phyloP scores from a whole-genome alignment of 2,329 filamentous ascomycete genomes.

The Epichloe elymi region DNA sequence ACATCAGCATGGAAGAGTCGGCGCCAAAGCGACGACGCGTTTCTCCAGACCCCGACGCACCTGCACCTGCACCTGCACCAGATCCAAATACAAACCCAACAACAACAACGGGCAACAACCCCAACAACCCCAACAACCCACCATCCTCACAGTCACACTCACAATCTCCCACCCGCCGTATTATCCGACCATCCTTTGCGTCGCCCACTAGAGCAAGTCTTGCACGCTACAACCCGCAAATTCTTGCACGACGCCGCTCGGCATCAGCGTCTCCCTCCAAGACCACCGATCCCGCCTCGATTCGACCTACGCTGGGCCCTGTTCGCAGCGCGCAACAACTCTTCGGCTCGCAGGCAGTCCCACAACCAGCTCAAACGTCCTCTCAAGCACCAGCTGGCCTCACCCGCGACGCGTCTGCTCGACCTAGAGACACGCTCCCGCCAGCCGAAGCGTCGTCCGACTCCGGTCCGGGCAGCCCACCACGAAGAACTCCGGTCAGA shows the following conservation, averaged over 20 bases:
- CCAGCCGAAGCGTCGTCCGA: constrained; percentile 6
- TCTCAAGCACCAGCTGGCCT: not conserved
- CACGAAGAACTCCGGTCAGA: constrained; percentile 27
- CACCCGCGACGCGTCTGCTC: constrained; percentile 12
- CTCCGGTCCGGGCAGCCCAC: constrained; percentile 22
- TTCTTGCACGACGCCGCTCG: constrained; percentile 33
- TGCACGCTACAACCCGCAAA: constrained; percentile 45
- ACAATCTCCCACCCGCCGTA: constrained; percentile 11
- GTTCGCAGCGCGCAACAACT: constrained; percentile 1
- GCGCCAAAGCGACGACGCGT: constrained; percentile 36
- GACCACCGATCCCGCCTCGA: constrained; percentile 8
- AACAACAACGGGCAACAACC: not conserved
- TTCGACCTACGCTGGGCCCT: not conserved
- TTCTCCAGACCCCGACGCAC: constrained; percentile 4
- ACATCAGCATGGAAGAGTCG: constrained; percentile 34
- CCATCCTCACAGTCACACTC: constrained; percentile 4
- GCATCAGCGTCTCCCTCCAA: constrained; percentile 21
- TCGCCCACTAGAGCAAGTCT: constrained; percentile 56
- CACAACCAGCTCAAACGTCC: not conserved
- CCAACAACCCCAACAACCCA: not conserved
- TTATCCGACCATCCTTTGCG: constrained; percentile 42
- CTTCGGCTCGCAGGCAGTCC: not conserved
- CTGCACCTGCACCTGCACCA: not conserved
- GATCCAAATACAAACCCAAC: not conserved
- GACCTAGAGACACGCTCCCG: constrained; percentile 9